Conservation (phyloP, 306 rosid genomes). For the Gastrolobium villosum region DNA sequence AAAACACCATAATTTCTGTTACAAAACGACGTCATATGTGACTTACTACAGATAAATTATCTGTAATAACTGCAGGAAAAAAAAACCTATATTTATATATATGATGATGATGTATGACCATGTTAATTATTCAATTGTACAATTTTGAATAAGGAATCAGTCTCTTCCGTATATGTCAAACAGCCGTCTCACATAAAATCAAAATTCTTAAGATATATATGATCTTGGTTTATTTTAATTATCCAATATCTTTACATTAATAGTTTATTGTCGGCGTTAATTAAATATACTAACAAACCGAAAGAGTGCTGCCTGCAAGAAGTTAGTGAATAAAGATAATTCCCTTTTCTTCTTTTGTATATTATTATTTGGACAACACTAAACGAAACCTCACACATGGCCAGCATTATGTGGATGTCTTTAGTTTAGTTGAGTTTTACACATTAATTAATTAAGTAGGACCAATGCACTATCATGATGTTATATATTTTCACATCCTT, state of each 20-base stretch:
- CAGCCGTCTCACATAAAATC: not conserved
- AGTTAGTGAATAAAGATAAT: not conserved
- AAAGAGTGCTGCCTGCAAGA: constrained; percentile 27
- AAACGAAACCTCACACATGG: not conserved
- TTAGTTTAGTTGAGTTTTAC: too few relatives aligned
- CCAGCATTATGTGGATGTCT: not conserved
- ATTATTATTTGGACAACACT: not conserved
- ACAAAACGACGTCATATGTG: too few relatives aligned
- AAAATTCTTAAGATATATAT: not conserved
- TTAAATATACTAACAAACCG: not conserved
- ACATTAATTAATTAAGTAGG: not conserved
- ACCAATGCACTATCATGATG: not conserved
- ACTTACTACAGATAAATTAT: too few relatives aligned
- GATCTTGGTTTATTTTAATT: constrained; percentile 17
- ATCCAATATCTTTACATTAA: not conserved
- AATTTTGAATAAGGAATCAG: constrained; percentile 42
- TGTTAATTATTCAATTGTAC: not conserved
- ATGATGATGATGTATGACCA: not conserved
- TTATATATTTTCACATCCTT: not conserved
- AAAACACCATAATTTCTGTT: too few relatives aligned
- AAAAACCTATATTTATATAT: too few relatives aligned
- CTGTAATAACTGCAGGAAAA: too few relatives aligned
- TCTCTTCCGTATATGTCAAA: not conserved
- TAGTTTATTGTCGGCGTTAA: not conserved
- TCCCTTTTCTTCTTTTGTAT: not conserved